Evolutionary conservation across 2,329 filamentous ascomycete genomes (phyloP).

Genomic region (Thelonectria discophora): DNA sequence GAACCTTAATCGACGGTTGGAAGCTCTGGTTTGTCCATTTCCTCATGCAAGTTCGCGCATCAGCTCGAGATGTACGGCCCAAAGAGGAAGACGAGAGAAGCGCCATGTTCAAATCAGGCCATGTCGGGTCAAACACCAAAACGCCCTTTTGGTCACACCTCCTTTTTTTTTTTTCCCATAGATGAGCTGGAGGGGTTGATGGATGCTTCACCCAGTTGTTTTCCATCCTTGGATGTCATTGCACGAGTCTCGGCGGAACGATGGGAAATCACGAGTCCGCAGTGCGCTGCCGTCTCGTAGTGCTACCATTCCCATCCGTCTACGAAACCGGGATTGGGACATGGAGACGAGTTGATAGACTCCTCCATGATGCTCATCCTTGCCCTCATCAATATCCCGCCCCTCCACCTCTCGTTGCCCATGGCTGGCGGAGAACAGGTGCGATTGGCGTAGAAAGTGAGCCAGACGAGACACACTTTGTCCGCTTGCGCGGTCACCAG

Average conservation of each 20-base stretch:
- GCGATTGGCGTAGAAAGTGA: slow-evolving; percentile 12
- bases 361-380: slow-evolving; percentile 10
- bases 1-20: slow-evolving; percentile 2
- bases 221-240: not conserved
- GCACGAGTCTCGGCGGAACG: not conserved
- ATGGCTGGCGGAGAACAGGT: slow-evolving; percentile 11
- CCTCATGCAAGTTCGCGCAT: slow-evolving; percentile 1
- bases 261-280: not conserved
- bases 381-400: slow-evolving; percentile 22
- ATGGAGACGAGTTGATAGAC: slow-evolving; percentile 1
- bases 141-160: slow-evolving; percentile 18
- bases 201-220: not conserved
- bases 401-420: slow-evolving; percentile 17
- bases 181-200: slow-evolving; percentile 14
- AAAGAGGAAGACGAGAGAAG: slow-evolving; percentile 8
- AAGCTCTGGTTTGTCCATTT: slow-evolving; percentile 5
- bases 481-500: slow-evolving; percentile 21
- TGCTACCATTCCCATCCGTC: not conserved
- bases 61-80: slow-evolving; percentile 9
- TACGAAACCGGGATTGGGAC: not conserved
- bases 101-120: slow-evolving; percentile 20
- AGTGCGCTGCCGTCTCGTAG: not conserved
- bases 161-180: too few relatives aligned
- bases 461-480: slow-evolving; percentile 6
- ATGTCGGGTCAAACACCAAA: slow-evolving; percentile 14